Percentiles rank a stretch among this genome's conserved stretches.
Conservation (phyloP, 2,329 filamentous ascomycete species). For the Fusarium torreyae region DNA sequence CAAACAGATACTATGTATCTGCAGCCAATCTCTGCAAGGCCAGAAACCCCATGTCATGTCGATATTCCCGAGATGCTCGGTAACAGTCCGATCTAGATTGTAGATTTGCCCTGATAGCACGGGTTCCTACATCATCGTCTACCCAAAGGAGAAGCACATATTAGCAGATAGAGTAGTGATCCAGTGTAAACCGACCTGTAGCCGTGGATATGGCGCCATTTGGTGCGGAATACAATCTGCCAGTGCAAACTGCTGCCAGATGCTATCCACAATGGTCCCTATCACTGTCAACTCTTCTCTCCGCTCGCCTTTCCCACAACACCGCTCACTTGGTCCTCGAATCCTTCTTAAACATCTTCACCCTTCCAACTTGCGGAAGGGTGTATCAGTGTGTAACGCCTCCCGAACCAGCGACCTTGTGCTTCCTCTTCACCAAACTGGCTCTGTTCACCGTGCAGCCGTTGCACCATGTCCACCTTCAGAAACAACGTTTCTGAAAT, state of each 20-base stretch:
- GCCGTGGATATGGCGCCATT: slow-evolving; percentile 3
- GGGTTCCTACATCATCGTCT: slow-evolving; percentile 38
- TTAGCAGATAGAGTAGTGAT: slow-evolving; percentile 4
- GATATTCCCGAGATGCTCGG: slow-evolving; percentile 10
- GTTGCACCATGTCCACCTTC: slow-evolving; percentile 45
- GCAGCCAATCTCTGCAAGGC: slow-evolving; percentile 21
- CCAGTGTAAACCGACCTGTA: slow-evolving; percentile 10
- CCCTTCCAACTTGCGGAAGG: slow-evolving; percentile 35
- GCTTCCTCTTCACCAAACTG: slow-evolving; percentile 21
- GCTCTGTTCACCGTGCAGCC: slow-evolving; percentile 16
- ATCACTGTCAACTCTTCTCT: slow-evolving; percentile 19
- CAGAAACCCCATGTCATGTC: neutral
- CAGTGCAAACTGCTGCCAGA: slow-evolving; percentile 27
- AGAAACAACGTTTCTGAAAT: slow-evolving; percentile 45
- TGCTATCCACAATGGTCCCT: slow-evolving; percentile 11
- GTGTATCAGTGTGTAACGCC: slow-evolving; percentile 40
- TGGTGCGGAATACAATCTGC: neutral
- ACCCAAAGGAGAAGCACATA: slow-evolving; percentile 10
- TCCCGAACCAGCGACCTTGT: slow-evolving; percentile 18
- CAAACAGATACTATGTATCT: slow-evolving; percentile 21
- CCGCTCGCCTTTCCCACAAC: slow-evolving; percentile 14
- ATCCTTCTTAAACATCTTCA: slow-evolving; percentile 31
- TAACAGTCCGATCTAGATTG: slow-evolving; percentile 30
- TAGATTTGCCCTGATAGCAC: slow-evolving; percentile 9
- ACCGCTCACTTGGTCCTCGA: slow-evolving; percentile 23